phyloP scores from a whole-genome alignment of 2,329 filamentous ascomycete genomes.

The Neonectria neomacrospora region DNA sequence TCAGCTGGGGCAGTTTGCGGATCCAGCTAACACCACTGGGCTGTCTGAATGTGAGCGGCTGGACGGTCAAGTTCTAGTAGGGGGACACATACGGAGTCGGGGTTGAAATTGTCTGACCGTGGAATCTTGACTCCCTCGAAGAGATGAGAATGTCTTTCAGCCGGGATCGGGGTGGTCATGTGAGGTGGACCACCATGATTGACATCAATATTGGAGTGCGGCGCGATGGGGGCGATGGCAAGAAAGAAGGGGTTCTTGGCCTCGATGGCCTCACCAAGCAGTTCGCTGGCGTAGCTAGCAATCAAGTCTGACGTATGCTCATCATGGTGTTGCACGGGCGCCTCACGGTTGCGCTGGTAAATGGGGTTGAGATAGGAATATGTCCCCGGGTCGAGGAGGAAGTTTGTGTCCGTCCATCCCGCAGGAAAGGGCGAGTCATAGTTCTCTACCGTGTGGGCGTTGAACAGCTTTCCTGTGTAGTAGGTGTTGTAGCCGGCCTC shows the following conservation, averaged over 20 bases:
- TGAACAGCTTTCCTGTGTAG: slow-evolving; percentile 79
- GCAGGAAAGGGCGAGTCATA: slow-evolving; percentile 67
- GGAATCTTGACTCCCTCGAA: slow-evolving; percentile 71
- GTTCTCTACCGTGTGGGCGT: slow-evolving; percentile 69
- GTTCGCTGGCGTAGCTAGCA: slow-evolving; percentile 65
- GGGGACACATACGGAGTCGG: slow-evolving; percentile 57
- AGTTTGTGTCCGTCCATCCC: slow-evolving; percentile 65
- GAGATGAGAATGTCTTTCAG: slow-evolving; percentile 69
- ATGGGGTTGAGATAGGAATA: slow-evolving; percentile 61
- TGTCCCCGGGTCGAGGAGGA: slow-evolving; percentile 51
- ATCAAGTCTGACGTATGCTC: slow-evolving; percentile 66
- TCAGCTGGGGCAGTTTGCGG: slow-evolving; percentile 53
- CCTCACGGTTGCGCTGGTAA: slow-evolving; percentile 56
- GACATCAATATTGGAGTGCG: slow-evolving; percentile 66
- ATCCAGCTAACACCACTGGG: slow-evolving; percentile 60
- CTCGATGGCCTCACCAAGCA: slow-evolving; percentile 69
- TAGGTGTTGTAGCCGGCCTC: slow-evolving; percentile 75
- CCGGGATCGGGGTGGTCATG: slow-evolving; percentile 60
- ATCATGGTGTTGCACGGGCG: slow-evolving; percentile 44
- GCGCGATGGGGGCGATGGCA: slow-evolving; percentile 72
- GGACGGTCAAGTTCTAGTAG: not conserved
- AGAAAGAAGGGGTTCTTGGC: slow-evolving; percentile 73
- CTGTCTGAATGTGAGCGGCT: slow-evolving; percentile 22
- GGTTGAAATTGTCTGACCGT: slow-evolving; percentile 74
- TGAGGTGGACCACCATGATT: slow-evolving; percentile 12